Evolutionary conservation across 441 rosid species (phyloP).

Genomic region (Metrosideros polymorpha): DNA sequence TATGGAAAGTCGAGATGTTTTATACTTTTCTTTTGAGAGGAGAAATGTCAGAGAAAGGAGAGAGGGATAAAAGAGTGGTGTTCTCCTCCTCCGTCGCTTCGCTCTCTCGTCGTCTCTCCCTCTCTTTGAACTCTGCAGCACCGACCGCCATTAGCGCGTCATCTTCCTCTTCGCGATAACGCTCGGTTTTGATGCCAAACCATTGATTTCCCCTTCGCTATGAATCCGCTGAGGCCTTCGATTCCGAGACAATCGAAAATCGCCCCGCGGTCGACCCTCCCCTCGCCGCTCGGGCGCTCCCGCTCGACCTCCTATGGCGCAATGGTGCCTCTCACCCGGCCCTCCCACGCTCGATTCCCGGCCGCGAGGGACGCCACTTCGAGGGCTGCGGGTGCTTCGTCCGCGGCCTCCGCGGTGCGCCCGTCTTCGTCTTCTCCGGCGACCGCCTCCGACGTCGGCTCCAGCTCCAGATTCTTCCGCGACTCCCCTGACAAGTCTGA

Average conservation of each 20-base stretch:
- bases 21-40: background rate
- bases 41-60: background rate
- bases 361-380: background rate
- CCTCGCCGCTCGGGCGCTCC: background rate
- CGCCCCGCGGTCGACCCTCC: background rate
- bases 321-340: background rate
- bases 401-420: background rate
- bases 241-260: background rate
- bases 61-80: background rate
- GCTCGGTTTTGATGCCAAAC: background rate
- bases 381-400: background rate
- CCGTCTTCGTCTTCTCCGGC: background rate
- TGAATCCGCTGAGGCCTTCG: background rate
- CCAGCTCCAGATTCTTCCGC: background rate
- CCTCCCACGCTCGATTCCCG: background rate
- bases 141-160: background rate
- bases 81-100: background rate
- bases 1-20: background rate
- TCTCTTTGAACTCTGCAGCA: background rate
- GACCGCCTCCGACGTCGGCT: background rate
- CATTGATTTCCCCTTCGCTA: background rate
- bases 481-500: conserved; percentile 7
- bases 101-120: background rate
- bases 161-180: background rate
- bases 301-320: background rate